Evolutionary conservation across 306 rosid species (phyloP).

Genomic region (Elaeagnus macrophylla): DNA sequence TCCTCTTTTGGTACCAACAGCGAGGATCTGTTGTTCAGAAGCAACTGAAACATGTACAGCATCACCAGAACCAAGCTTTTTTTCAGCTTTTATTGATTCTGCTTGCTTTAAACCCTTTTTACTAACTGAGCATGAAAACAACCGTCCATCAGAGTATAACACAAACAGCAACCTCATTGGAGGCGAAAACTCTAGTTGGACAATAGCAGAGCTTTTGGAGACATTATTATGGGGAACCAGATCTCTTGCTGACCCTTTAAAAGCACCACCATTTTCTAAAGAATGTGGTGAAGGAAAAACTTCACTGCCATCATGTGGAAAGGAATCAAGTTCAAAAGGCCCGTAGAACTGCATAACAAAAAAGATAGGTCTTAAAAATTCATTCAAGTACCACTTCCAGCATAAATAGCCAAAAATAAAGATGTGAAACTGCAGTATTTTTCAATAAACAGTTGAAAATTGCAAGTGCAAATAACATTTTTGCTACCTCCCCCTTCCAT

Average conservation of each 20-base stretch:
- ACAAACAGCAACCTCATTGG: constrained; percentile 70
- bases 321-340: constrained; percentile 54
- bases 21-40: constrained; percentile 78
- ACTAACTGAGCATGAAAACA: constrained; percentile 75
- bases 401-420: constrained; percentile 11
- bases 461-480: constrained; percentile 6
- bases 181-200: constrained; percentile 72
- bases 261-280: constrained; percentile 56
- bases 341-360: constrained; percentile 75
- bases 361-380: constrained; percentile 15
- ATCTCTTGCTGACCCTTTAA: constrained; percentile 37
- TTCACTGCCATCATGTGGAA: constrained; percentile 35
- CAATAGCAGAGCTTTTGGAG: constrained; percentile 48
- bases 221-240: constrained; percentile 27
- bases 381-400: constrained; percentile 4
- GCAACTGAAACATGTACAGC: constrained; percentile 83
- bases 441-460: constrained; percentile 1
- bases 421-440: background rate
- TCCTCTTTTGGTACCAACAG: constrained; percentile 93
- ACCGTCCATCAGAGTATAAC: constrained; percentile 77
- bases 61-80: constrained; percentile 58
- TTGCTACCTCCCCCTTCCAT: constrained; percentile 95
- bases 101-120: constrained; percentile 85
- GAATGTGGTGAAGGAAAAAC: constrained; percentile 35
- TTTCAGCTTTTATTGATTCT: constrained; percentile 73